phyloP scores from a whole-genome alignment of 2,329 filamentous ascomycete species.

The Fusarium vanettenii region DNA sequence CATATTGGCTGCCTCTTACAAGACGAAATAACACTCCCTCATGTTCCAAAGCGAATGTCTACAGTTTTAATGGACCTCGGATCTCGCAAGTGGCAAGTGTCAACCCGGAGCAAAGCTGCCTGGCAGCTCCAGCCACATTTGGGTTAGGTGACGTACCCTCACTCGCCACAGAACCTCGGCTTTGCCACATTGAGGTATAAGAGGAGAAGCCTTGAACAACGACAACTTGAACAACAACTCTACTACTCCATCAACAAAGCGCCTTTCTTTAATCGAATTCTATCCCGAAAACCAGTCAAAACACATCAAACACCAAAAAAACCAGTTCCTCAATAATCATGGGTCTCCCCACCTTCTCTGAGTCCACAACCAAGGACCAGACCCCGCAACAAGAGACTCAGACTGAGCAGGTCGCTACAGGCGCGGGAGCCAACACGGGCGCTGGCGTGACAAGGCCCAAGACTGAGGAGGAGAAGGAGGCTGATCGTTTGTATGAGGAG shows the following conservation, averaged over 20 bases:
- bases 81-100: not conserved
- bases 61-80: not conserved
- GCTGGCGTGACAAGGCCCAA: slow-evolving; percentile 59
- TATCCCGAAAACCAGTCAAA: not conserved
- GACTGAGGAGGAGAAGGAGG: slow-evolving; percentile 61
- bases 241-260: not conserved
- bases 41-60: not conserved
- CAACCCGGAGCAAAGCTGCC: not conserved
- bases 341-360: slow-evolving; percentile 44
- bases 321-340: slow-evolving; percentile 28
- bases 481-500: slow-evolving; percentile 63
- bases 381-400: slow-evolving; percentile 23
- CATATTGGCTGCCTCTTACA: not conserved
- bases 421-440: slow-evolving; percentile 62
- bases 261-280: not conserved
- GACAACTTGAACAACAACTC: not conserved
- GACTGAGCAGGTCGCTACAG: slow-evolving; percentile 44
- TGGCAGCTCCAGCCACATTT: slow-evolving; percentile 37
- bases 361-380: slow-evolving; percentile 13
- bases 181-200: slow-evolving; percentile 40
- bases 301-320: not conserved
- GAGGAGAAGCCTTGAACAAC: slow-evolving; percentile 25
- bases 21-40: not conserved
- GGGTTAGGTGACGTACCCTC: slow-evolving; percentile 37
- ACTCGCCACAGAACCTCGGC: slow-evolving; percentile 37